Evolutionary conservation across 345 rosid species (phyloP).

Genomic region (Eucalyptus lansdowneana): DNA sequence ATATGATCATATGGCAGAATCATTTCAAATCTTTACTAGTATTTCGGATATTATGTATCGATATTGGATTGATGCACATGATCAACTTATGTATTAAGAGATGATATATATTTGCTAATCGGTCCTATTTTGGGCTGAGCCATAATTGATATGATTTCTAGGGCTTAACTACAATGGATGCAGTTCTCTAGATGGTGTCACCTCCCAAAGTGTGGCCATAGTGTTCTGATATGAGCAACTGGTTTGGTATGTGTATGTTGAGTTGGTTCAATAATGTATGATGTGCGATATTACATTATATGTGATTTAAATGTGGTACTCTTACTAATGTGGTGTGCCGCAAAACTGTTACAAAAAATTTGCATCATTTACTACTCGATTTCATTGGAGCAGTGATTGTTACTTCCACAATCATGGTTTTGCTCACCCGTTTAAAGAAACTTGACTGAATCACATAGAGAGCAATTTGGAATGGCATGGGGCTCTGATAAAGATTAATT

Average conservation of each 20-base stretch:
- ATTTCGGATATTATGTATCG: fast-evolving
- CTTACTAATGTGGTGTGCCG: fast-evolving
- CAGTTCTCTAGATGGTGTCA: background rate
- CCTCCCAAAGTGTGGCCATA: background rate
- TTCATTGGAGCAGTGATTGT: fast-evolving
- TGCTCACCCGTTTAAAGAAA: fast-evolving
- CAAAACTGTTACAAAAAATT: background rate
- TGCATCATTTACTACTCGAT: fast-evolving
- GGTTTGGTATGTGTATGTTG: background rate
- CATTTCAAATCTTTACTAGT: background rate
- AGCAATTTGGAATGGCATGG: background rate
- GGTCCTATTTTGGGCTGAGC: background rate
- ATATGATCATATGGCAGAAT: background rate
- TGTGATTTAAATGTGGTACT: fast-evolving
- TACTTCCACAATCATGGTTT: fast-evolving
- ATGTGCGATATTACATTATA: background rate
- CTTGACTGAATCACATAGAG: fast-evolving
- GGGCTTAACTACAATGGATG: background rate
- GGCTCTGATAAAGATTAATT: background rate
- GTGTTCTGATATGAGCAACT: fast-evolving
- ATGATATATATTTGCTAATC: background rate
- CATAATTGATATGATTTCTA: background rate
- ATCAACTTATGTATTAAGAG: background rate
- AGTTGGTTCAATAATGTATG: background rate
- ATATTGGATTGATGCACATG: background rate